A percentile compares a stretch with the other conserved stretches of the same genome.
Conservation (phyloP, 2,329 filamentous ascomycete species). For the Malbranchea zuffiana region DNA sequence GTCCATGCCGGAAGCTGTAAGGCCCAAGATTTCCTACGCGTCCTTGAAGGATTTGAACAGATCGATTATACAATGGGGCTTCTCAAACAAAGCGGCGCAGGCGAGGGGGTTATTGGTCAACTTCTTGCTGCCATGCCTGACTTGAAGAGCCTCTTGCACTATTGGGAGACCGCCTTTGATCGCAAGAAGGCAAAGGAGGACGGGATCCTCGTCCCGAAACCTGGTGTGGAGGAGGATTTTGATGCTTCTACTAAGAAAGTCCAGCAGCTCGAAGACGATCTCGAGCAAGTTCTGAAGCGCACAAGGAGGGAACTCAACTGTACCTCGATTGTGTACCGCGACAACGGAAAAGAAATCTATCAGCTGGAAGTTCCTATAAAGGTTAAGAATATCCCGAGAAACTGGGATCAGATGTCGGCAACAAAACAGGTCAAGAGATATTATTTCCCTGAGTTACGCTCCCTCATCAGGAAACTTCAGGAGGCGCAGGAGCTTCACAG, state of each 20-base stretch:
- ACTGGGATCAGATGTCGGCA: conserved; percentile 93
- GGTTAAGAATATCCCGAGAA: conserved; percentile 68
- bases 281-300: conserved; percentile 59
- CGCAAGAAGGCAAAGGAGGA: conserved; percentile 65
- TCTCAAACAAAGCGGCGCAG: conserved; percentile 60
- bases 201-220: conserved; percentile 72
- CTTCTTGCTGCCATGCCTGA: conserved; percentile 80
- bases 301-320: conserved; percentile 65
- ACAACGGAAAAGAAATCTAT: conserved; percentile 94
- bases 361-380: conserved; percentile 84
- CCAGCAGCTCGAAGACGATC: conserved; percentile 59
- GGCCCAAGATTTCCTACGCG: conserved; percentile 82
- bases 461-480: conserved; percentile 74
- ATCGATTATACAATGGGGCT: conserved; percentile 89
- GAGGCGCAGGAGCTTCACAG: conserved; percentile 90
- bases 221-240: conserved; percentile 83
- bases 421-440: conserved; percentile 85
- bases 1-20: conserved; percentile 87
- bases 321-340: conserved; percentile 60
- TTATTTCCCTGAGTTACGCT: conserved; percentile 75
- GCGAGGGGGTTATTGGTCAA: conserved; percentile 71
- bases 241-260: conserved; percentile 71
- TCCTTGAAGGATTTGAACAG: conserved; percentile 92
- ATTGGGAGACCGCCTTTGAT: conserved; percentile 90
- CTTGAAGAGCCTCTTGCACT: conserved; percentile 59